These are phyloP conservation scores for Talaromyces sp. DNA, from an alignment of 2,329 filamentous ascomycete genomes.

Conservation along the genomic window DNA sequence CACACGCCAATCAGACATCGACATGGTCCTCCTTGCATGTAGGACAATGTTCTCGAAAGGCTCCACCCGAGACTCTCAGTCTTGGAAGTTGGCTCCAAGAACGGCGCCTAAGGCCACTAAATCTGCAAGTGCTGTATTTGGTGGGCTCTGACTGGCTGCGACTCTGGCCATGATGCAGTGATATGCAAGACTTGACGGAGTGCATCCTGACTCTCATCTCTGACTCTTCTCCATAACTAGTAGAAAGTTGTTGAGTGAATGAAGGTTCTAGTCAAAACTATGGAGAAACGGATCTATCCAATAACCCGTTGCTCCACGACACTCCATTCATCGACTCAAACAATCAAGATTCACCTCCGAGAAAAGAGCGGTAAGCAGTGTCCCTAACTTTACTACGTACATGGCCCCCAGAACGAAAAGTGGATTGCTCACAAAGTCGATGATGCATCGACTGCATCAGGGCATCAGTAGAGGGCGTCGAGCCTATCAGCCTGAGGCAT, in stretches of 20 bases:
- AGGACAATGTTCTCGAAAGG: conserved; percentile 1
- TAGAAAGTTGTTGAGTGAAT: not conserved
- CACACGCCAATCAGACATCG: not conserved
- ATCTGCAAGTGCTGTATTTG: not conserved
- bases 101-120: not conserved
- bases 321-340: not conserved
- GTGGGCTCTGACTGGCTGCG: not conserved
- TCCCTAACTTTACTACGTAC: not conserved
- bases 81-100: not conserved
- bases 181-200: conserved; percentile 2
- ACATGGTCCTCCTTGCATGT: not conserved
- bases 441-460: conserved; percentile 6
- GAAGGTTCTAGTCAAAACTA: not conserved
- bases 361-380: conserved; percentile 2
- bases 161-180: not conserved
- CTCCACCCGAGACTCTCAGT: not conserved
- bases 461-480: not conserved
- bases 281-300: not conserved
- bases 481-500: conserved; percentile 8
- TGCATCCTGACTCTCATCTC: not conserved
- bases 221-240: no score
- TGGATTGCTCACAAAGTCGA: conserved; percentile 2
- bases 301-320: not conserved
- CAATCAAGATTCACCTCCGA: not conserved
- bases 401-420: not conserved